Evolutionary conservation across 495 filamentous ascomycete genomes (phyloP).

Genomic region (Aspergillus panamensis): DNA sequence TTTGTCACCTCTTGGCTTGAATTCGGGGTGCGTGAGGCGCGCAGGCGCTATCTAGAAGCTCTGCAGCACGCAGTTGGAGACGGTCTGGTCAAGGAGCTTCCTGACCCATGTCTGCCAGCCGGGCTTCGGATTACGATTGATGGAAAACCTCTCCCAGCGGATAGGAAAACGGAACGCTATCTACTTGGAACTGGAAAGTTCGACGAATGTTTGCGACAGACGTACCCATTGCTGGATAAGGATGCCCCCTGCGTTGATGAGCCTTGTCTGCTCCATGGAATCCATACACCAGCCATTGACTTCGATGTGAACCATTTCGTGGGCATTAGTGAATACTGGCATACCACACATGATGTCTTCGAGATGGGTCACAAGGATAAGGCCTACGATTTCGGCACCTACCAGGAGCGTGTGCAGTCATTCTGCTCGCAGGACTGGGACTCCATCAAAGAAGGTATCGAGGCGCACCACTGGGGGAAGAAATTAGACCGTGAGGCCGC

Average conservation of each 20-base stretch:
- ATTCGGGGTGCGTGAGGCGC: conserved; percentile 89
- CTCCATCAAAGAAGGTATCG: conserved; percentile 62
- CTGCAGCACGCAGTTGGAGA: conserved; percentile 58
- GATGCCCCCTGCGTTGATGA: conserved; percentile 77
- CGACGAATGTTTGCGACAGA: conserved; percentile 75
- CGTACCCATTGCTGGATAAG: conserved; percentile 86
- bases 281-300: conserved; percentile 93
- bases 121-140: conserved; percentile 64
- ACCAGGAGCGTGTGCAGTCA: conserved; percentile 76
- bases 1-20: conserved; percentile 97
- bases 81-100: conserved; percentile 58
- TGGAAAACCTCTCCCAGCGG: conserved; percentile 46
- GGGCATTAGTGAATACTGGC: conserved; percentile 98
- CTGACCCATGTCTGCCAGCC: conserved; percentile 86
- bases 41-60: conserved; percentile 71
- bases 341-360: conserved; percentile 95
- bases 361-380: conserved; percentile 75
- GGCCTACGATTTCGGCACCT: conserved; percentile 87
- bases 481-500: conserved; percentile 73
- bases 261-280: conserved; percentile 83
- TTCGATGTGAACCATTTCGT: conserved; percentile 98
- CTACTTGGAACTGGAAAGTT: conserved; percentile 83
- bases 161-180: conserved; percentile 35
- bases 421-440: conserved; percentile 86
- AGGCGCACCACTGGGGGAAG: conserved; percentile 65